phyloP scores from a whole-genome alignment of 2,329 filamentous ascomycete genomes.

The Aspergillus sp. region DNA sequence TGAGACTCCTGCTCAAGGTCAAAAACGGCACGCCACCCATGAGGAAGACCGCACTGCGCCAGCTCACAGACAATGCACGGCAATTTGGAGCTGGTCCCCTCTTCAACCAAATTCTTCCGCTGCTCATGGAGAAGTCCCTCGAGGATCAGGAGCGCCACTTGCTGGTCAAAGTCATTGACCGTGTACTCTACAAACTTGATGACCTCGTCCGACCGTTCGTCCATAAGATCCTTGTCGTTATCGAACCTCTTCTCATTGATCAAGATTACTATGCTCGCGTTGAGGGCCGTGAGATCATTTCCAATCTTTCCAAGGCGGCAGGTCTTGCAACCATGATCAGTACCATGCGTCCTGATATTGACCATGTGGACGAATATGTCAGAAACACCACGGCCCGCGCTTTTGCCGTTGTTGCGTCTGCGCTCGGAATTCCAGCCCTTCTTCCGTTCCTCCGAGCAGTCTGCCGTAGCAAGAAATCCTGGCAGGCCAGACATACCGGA shows the following conservation, averaged over 20 bases:
- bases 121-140: constrained; percentile 96
- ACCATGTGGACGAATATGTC: constrained; percentile 96
- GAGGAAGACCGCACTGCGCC: constrained; percentile 94
- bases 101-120: constrained; percentile 92
- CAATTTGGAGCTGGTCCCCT: constrained; percentile 89
- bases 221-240: constrained; percentile 97
- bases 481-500: constrained; percentile 94
- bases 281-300: constrained; percentile 97
- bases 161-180: constrained; percentile 97
- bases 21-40: constrained; percentile 98
- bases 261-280: constrained; percentile 99
- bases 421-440: constrained; percentile 87
- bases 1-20: constrained; percentile 91
- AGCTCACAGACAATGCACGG: constrained; percentile 93
- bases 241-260: constrained; percentile 96
- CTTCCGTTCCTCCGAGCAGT: constrained; percentile 92
- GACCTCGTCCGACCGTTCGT: constrained; percentile 93
- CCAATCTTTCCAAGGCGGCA: constrained; percentile 91
- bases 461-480: constrained; percentile 96
- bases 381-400: constrained; percentile 94
- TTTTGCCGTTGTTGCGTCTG: constrained; percentile 93
- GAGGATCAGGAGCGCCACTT: constrained; percentile 98
- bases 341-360: constrained; percentile 97
- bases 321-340: constrained; percentile 98
- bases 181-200: constrained; percentile 96